Evolutionary conservation across 768 basidiomycete genomes (phyloP), one percentile per base, ranked within the genome.

Genomic region (Trametes coccinea): DNA sequence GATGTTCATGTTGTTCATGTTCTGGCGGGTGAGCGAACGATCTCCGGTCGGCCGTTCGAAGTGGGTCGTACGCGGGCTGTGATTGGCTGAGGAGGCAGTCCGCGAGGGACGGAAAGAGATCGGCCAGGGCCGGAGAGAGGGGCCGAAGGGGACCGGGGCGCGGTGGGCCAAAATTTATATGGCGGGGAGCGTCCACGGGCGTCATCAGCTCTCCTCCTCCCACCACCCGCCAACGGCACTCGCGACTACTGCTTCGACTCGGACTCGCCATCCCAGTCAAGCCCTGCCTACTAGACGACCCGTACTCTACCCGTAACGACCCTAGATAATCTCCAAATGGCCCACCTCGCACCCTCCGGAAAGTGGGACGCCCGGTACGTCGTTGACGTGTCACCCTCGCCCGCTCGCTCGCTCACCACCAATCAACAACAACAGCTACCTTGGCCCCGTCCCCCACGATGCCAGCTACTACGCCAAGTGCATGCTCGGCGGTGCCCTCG

Each of bases 401-500:
- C 4, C 30, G 61, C 48, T n/a, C 55, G 11, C 10, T 17, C 52
- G 13, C 39, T 11, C 22, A 34, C 60, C 48, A 55, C 59, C 49
- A 51, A 58, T 59, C 49, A 33, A 46, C 51, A 55, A 41, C 9
- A 49, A 39, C 37, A 90, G 89, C 73, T 81, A 80, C 67, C 71
- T 82, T 60, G 90, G 90, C 44, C 87, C 90, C 69, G 83, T 92
- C 59, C 87, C 87, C 62, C 90, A 92, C 71, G 89, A 92, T 69
- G 37, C 77, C 60, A 77, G 77, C 51, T 93, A 93, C 82, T 93
- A 93, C 74, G 74, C 86, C 72, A 92, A 93, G 77, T 90, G 88
- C 74, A 87, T 92, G 85, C 84, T 95, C 68, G 92, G 92, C 71
- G 93, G 93, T 84, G 80, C 80, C 55, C 82, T 95, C 66, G 92